These are phyloP conservation scores for Prunus yedoensis DNA, from an alignment of 331 rosid species.

Conservation along the genomic window DNA sequence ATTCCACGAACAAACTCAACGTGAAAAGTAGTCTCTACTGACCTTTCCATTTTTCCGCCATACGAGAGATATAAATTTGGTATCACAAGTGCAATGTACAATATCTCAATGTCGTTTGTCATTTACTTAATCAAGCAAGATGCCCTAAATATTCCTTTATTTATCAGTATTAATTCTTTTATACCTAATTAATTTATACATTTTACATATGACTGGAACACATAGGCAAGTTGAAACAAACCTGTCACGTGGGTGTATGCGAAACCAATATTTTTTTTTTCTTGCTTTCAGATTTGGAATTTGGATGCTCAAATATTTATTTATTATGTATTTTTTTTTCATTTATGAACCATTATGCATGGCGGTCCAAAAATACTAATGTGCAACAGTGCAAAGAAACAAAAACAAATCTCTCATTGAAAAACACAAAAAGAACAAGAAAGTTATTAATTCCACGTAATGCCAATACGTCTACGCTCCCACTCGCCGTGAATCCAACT, in stretches of 20 bases:
- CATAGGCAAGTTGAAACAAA: background rate
- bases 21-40: too few species aligned
- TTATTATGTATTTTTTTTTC: background rate
- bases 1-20: too few species aligned
- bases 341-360: background rate
- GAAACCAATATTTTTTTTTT: background rate
- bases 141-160: too few species aligned
- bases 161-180: too few species aligned
- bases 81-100: too few species aligned
- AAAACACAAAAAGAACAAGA: background rate
- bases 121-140: too few species aligned
- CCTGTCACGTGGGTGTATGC: background rate
- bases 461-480: background rate
- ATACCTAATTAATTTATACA: too few species aligned
- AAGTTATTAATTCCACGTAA: background rate
- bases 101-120: too few species aligned
- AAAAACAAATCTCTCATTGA: background rate
- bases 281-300: background rate
- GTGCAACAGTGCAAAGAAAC: background rate
- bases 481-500: too few species aligned
- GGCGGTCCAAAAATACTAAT: background rate
- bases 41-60: too few species aligned
- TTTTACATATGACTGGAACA: too few species aligned
- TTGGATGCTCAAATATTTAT: background rate
- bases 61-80: too few species aligned